Base-by-base conservation (phyloP, 2,329 filamentous ascomycete species). In the Plectosphaerella plurivora region DNA sequence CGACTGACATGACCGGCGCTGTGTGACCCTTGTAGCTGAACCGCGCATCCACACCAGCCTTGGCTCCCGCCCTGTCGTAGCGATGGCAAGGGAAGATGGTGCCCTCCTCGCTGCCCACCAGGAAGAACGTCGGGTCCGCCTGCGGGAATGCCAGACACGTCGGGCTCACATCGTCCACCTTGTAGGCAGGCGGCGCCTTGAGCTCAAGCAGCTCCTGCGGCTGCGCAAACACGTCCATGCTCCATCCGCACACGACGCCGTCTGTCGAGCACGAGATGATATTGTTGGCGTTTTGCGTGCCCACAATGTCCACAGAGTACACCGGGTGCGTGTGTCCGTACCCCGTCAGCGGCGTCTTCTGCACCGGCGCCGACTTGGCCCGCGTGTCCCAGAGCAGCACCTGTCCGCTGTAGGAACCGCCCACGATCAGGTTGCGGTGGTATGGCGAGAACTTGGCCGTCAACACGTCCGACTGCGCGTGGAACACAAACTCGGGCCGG, bases 361-460 rank as follows among this genome's bases (percentile, higher is more conserved):
- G 92, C 6, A 97, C 91, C 0, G 95, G 93, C 16, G 87, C 85
- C 16, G 91, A 89, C 62, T 89, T 90, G 50, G 91, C 89, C 57
- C 94, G 87, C 11, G 91, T 99, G 66, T 99, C 95, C 94, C 94
- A 99, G 16, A 99, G 81, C 46, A 97, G 82, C 15, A 99, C 91
- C 71, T 99, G 95, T 7, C 94, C 94, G 54, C 90, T 96, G 73
- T 99, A 99, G 36, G 93, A 92, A 47, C 95, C 95, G 55, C 94
- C 94, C 55, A 99, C 85, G 63, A 99, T 95, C 51, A 99, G 79
- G 61, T 96, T 97, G 5, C 93, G 93, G 68, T 99, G 94, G 66
- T 97, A 97, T 0, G 94, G 94, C n/a, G 94, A 97, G 72, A 99
- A 99, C 60, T 94, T 95, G 58, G 94, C 94, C 1, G 92, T 89